Conservation (phyloP, 2,329 filamentous ascomycete genomes). For the Conoideocrella luteorostrata region DNA sequence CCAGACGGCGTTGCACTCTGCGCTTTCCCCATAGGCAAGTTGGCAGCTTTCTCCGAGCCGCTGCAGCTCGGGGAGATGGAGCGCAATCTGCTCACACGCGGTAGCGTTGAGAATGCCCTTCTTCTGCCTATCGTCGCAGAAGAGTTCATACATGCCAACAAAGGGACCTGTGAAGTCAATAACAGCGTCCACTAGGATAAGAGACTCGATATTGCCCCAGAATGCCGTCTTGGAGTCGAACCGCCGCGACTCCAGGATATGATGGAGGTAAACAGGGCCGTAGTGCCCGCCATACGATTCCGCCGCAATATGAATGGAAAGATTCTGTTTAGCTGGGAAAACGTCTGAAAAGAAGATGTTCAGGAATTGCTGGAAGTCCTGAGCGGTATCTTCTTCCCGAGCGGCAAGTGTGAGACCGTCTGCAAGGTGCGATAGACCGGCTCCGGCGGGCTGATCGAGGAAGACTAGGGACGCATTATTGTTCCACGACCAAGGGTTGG, state of each 20-base stretch:
- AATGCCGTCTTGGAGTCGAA: slow-evolving; percentile 11
- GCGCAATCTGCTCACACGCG: slow-evolving; percentile 21
- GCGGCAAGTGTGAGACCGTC: slow-evolving; percentile 19
- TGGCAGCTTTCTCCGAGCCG: slow-evolving; percentile 56
- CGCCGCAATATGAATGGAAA: slow-evolving; percentile 39
- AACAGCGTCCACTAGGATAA: slow-evolving; percentile 13
- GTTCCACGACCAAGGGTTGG: slow-evolving; percentile 15
- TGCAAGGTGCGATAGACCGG: slow-evolving; percentile 45
- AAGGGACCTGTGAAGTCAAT: slow-evolving; percentile 10
- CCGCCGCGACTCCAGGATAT: slow-evolving; percentile 13
- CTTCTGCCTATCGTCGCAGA: slow-evolving; percentile 11
- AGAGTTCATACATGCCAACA: slow-evolving; percentile 11
- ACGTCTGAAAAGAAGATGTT: slow-evolving; percentile 37
- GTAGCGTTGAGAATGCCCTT: slow-evolving; percentile 14
- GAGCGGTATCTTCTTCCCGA: slow-evolving; percentile 35
- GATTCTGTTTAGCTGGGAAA: slow-evolving; percentile 32
- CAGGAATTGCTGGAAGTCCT: slow-evolving; percentile 43
- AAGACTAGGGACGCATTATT: slow-evolving; percentile 32
- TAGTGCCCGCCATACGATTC: slow-evolving; percentile 33
- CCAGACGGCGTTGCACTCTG: slow-evolving; percentile 54
- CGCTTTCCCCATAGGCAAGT: slow-evolving; percentile 77
- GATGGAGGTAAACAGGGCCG: slow-evolving; percentile 23
- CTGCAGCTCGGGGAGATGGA: slow-evolving; percentile 37
- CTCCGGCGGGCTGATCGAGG: slow-evolving; percentile 48
- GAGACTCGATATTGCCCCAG: slow-evolving; percentile 60